Evolutionary conservation across 1,284 basidiomycete species (phyloP), one percentile per base, ranked within the genome.

Genomic region (Exobasidium cylindrosporum): DNA sequence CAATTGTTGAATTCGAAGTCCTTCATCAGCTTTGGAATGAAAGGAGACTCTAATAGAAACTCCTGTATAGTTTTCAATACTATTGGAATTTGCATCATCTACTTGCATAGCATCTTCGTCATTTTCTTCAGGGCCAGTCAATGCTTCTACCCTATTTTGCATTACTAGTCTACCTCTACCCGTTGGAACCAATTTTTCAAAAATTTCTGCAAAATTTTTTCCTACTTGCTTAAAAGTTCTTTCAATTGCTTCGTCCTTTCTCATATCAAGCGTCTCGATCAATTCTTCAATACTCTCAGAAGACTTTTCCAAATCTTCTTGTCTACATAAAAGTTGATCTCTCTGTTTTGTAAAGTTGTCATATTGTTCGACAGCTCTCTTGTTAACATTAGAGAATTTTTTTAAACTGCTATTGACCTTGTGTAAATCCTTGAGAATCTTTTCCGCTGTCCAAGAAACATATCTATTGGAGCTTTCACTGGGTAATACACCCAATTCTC

Each of bases 301-400:
- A 1, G 91, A 93, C 69, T 87, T 88, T 68, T 96, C 92, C 29
- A 97, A 85, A 79, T 97, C 96, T 68, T 90, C 88, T 21, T 92
- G 87, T 4, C 96, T 88, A 69, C 88, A 84, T 32, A 91, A 81
- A 5, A 97, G 86, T 70, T 94, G 89, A 77, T 97, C 94, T 1
- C 94, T 88, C 81, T 98, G 94, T 78, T 95, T 96, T 10, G 94
- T 97, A 81, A 98, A 98, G 78, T 91, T 94, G 81, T 87, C 91
- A 83, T 96, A 97, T 81, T 97, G 93, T 81, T 99, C 96, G 76
- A 97, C 95, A 0, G 95, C 96, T 81, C 97, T 97, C 84, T 98
- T 98, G 85, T 99, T 99, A 69, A 98, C 95, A 77, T 97, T 94
- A 0, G 92, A 89, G 74, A 93, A 98, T 81, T 94, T 94, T 81